Conservation (phyloP, 1,139 yeast genomes). For the Geotrichum bryndzae region DNA sequence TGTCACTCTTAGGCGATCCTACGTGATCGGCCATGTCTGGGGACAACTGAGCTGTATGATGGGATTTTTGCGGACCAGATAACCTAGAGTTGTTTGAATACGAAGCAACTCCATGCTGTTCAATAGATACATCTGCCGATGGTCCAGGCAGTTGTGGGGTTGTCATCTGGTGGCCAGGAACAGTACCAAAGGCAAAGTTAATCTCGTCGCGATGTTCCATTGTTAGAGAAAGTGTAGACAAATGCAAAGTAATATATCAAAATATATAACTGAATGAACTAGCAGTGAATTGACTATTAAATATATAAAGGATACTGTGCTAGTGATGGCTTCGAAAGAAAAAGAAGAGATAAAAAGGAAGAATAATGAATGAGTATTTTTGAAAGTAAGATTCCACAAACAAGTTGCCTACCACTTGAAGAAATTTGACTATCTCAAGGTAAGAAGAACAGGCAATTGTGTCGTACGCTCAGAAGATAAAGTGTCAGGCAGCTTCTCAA, state of each 20-base stretch:
- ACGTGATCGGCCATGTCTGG: not conserved
- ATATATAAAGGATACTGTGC: not conserved
- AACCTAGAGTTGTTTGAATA: not conserved
- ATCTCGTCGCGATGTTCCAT: not conserved
- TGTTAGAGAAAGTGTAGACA: not conserved
- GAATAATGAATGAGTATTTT: not conserved
- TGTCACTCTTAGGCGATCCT: not conserved
- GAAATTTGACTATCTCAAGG: not conserved
- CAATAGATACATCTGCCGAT: not conserved
- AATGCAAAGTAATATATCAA: not conserved
- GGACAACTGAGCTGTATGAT: not conserved
- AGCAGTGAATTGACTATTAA: not conserved
- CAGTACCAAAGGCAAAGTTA: not conserved
- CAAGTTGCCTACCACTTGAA: not conserved
- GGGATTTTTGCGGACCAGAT: not conserved
- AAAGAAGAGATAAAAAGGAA: not conserved
- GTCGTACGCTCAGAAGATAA: not conserved
- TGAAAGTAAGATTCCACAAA: not conserved
- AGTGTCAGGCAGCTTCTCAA: not conserved
- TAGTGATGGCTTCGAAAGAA: not conserved
- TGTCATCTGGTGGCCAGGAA: not conserved
- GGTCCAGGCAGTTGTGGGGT: not conserved
- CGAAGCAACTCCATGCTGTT: not conserved
- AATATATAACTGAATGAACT: not conserved
- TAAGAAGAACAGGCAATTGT: not conserved